phyloP scores from a whole-genome alignment of 306 rosid species.

The Prinsepia uniflora region DNA sequence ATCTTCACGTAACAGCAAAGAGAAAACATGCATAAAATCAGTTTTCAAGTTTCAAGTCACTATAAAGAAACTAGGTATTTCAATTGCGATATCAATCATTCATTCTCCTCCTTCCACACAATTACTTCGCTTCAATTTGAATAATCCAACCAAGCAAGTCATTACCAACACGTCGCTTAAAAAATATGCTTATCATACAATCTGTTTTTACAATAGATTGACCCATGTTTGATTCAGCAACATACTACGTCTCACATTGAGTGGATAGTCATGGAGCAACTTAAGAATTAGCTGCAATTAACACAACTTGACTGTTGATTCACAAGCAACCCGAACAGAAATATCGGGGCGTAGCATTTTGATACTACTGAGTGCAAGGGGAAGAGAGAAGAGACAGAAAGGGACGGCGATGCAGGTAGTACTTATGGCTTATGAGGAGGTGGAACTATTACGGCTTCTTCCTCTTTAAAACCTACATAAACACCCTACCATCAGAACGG shows the following conservation, averaged over 20 bases:
- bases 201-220: neutral
- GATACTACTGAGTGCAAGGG: neutral
- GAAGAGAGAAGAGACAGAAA: neutral
- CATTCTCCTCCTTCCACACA: neutral
- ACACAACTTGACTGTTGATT: neutral
- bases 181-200: neutral
- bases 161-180: neutral
- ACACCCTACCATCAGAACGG: constrained; percentile 1
- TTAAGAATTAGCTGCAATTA: neutral
- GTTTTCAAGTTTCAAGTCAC: no score
- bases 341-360: neutral
- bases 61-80: no score
- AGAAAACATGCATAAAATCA: no score
- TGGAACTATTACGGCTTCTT: constrained; percentile 71
- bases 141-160: neutral
- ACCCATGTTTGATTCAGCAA: neutral
- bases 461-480: constrained; percentile 62
- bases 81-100: no score
- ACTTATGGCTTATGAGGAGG: constrained; percentile 43
- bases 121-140: neutral
- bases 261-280: neutral
- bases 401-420: constrained; percentile 20
- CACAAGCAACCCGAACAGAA: constrained; percentile 6
- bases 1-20: no score
- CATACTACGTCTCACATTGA: neutral